Evolutionary conservation across 2,329 filamentous ascomycete species (phyloP).

Genomic region (Metarhizium anisopliae): DNA sequence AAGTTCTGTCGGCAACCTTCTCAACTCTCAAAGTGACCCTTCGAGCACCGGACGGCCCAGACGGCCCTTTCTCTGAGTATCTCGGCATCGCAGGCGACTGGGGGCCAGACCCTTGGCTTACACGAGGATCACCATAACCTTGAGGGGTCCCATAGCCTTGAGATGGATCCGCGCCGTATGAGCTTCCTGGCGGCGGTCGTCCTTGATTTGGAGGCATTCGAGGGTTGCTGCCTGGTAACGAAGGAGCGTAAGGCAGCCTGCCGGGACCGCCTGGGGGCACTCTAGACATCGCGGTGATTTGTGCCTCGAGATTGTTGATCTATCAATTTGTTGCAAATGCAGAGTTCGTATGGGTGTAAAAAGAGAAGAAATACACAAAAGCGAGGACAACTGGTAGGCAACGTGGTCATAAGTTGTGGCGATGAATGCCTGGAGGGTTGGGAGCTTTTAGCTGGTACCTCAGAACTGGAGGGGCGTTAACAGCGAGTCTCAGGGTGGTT

Average conservation of each 20-base stretch:
- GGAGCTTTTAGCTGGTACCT: slow-evolving; percentile 1
- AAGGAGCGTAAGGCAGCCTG: slow-evolving; percentile 17
- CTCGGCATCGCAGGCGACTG: slow-evolving; percentile 15
- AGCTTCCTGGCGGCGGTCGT: slow-evolving; percentile 6
- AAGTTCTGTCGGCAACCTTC: slow-evolving; percentile 45
- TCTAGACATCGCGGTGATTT: slow-evolving; percentile 21
- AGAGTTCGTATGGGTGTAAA: not conserved
- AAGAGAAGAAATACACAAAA: not conserved
- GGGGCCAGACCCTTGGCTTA: slow-evolving; percentile 14
- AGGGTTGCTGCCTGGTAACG: slow-evolving; percentile 19
- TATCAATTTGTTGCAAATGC: not conserved
- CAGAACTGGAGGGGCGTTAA: not conserved
- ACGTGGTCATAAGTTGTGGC: slow-evolving; percentile 1
- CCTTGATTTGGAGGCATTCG: slow-evolving; percentile 16
- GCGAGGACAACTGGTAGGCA: not conserved
- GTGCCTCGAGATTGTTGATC: not conserved
- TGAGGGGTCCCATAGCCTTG: slow-evolving; percentile 19
- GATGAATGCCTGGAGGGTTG: slow-evolving; percentile 1
- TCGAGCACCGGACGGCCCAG: slow-evolving; percentile 13
- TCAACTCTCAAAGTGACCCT: slow-evolving; percentile 31
- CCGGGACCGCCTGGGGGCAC: slow-evolving; percentile 13
- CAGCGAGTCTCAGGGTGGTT: slow-evolving; percentile 4
- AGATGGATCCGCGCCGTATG: slow-evolving; percentile 13
- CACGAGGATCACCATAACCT: slow-evolving; percentile 17
- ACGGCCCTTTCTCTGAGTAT: slow-evolving; percentile 21